Base-by-base conservation (phyloP, 352 stramenopile species). In the Pythium rishiriense region DNA sequence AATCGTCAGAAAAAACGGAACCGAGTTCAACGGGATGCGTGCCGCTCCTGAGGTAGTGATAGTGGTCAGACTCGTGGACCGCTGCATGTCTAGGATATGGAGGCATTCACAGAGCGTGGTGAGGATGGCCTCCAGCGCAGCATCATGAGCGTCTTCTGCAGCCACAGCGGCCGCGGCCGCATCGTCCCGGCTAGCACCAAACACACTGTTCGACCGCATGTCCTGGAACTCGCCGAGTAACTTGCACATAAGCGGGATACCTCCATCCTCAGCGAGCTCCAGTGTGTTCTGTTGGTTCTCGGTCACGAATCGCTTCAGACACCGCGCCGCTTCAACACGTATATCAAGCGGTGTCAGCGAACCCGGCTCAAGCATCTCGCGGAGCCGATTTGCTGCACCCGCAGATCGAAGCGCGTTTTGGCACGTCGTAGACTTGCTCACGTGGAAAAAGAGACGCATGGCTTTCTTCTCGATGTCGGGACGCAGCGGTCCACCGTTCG, bases 71-170 rank as follows among this genome's bases (percentile, higher is more conserved):
- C 54, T 62, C 2, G 57, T 70, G 11, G 58, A 33, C 0, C 64
- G 35, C 26, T 70, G 48, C 25, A 72, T 43, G 49, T 90, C 80
- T 1, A 76, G 61, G 17, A 90, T 70, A 29, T 90, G 77, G 24
- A 94, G 78, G 39, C 81, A 92, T 48, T 92, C 83, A 45, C 76
- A 91, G 14, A 94, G 79, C 0, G 83, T 92, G 55, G 73, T 88
- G 47, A 94, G 54, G 43, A 91, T 87, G 6, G 82, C 79, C 59
- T 92, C 85, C 25, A 94, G 76, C 22, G 76, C 83, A 0, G 87
- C 76, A 45, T 91, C 79, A 29, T 85, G 73, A 15, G 80, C 77
- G 29, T 94, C 82, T 51, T 88, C 79, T 22, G 46, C 57, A 37
- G 75, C 54, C 62, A 57, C 61, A 54, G 33, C 62, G 9, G 21